phyloP scores from a whole-genome alignment of 805 yeast species.

The Lipomyces oligophaga region DNA sequence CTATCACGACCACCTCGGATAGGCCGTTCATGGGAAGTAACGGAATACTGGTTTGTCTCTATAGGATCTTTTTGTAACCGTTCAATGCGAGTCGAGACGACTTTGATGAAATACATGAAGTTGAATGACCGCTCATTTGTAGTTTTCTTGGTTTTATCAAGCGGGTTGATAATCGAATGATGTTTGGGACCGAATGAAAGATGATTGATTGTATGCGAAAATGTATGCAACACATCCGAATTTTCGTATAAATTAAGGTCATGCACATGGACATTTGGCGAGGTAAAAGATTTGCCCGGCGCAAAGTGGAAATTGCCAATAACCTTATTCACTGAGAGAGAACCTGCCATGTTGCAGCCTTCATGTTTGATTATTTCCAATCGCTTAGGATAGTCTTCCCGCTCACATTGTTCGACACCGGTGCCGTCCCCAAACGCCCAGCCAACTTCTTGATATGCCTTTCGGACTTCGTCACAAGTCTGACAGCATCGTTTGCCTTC shows the following conservation, averaged over 20 bases:
- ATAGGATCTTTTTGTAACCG: constrained; percentile 47
- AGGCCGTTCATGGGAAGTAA: constrained; percentile 84
- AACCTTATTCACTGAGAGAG: constrained; percentile 74
- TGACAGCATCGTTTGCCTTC: constrained; percentile 64
- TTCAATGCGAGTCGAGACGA: constrained; percentile 85
- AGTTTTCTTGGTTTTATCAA: constrained; percentile 50
- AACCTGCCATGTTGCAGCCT: constrained; percentile 86
- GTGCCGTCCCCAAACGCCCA: constrained; percentile 93
- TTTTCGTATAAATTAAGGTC: constrained; percentile 67
- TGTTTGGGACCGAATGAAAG: constrained; percentile 68
- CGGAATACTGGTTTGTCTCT: constrained; percentile 88
- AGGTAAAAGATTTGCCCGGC: constrained; percentile 76
- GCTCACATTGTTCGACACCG: constrained; percentile 84
- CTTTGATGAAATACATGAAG: constrained; percentile 77
- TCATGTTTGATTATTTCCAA: constrained; percentile 60
- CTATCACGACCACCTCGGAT: constrained; percentile 80
- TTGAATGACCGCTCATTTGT: constrained; percentile 44
- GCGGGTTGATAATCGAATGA: constrained; percentile 42
- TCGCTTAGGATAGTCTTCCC: constrained; percentile 73
- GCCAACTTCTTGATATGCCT: constrained; percentile 68
- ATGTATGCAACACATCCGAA: constrained; percentile 56
- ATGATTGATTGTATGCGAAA: constrained; percentile 74
- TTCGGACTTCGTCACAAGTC: constrained; percentile 73
- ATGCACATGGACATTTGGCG: constrained; percentile 65
- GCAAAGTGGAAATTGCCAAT: constrained; percentile 93